Base-by-base conservation (phyloP, 768 basidiomycete species). In the Lentinula boryana region DNA sequence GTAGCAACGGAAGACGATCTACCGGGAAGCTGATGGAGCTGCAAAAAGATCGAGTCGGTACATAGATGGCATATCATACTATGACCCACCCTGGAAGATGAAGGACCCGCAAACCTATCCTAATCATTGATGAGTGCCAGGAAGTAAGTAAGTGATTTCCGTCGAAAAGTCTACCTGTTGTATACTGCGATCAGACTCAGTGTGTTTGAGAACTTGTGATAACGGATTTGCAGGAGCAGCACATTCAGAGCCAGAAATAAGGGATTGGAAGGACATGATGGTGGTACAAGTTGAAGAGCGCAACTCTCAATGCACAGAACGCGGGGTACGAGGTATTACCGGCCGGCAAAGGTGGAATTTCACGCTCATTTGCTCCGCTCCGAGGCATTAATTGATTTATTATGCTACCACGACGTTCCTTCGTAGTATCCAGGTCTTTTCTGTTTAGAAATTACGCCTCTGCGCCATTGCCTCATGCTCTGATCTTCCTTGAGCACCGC, bases 171-270 rank as follows among this genome's bases (percentile, higher is more conserved):
- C 61, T 66, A 91, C 93, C 77, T 91, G 87, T 68, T 95, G 93
- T 32, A 96, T 71, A 71, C 91, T 94, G 59, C 89, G 85, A 74
- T 97, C 95, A 1, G 85, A 86, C 61, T 94, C 92, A 8, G 92
- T 85, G 68, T 96, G 90, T 71, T 97, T 96, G 56, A 95, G 79
- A 27, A 98, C 88, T 66, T 93, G 89, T 2, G 91, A 85, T 27
- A 98, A 78, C 2, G 95, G 95, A 70, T 97, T 98, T 53, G 88
- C 80, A 1, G 87, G 78, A 18, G 86, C 82, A 12, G 88, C 89
- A 73, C 95, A 97, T 75, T 98, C 96, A 48, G 93, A 83, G 60
- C 93, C 95, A 61, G 92, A 93, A 63, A 94, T 83, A 43, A 94
- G 77, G 60, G 86, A 80, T 76, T 89, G 88, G 58, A 92, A 78